A percentile compares a stretch with the other conserved stretches of the same genome.
phyloP scores from a whole-genome alignment of 2,329 filamentous ascomycete genomes.

The Microsporum audouinii region DNA sequence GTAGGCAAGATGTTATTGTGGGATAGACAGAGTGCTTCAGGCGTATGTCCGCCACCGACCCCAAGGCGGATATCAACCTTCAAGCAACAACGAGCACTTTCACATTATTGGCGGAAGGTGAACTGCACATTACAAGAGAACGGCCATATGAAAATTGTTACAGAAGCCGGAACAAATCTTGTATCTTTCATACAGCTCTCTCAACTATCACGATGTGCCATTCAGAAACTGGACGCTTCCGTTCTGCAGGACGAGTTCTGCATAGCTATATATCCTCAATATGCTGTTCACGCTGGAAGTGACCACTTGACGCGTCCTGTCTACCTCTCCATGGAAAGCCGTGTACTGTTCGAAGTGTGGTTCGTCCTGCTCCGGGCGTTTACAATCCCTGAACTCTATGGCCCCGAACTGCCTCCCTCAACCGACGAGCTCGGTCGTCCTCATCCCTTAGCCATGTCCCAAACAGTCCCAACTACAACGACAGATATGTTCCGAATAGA shows the following conservation, averaged over 20 bases:
- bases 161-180: constrained; percentile 69
- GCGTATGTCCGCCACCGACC: constrained; percentile 24
- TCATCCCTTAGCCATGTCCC: constrained; percentile 20
- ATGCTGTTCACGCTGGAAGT: constrained; percentile 61
- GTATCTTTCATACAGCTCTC: constrained; percentile 77
- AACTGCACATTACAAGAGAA: constrained; percentile 93
- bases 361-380: constrained; percentile 85
- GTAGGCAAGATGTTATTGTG: constrained; percentile 83
- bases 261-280: constrained; percentile 90
- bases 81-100: constrained; percentile 46
- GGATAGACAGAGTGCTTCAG: constrained; percentile 58
- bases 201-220: constrained; percentile 75
- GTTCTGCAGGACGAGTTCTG: constrained; percentile 89
- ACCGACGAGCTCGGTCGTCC: constrained; percentile 35
- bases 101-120: constrained; percentile 64
- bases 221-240: constrained; percentile 80
- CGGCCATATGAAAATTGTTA: constrained; percentile 81
- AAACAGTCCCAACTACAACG: constrained; percentile 25
- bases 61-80: constrained; percentile 40
- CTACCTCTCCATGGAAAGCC: constrained; percentile 74
- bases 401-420: constrained; percentile 39
- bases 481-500: constrained; percentile 57
- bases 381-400: constrained; percentile 83
- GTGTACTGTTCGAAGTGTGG: constrained; percentile 94
- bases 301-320: constrained; percentile 74